Evolutionary conservation across 2,329 filamentous ascomycete species (phyloP).

Genomic region (Pseudocercospora macadamiae): DNA sequence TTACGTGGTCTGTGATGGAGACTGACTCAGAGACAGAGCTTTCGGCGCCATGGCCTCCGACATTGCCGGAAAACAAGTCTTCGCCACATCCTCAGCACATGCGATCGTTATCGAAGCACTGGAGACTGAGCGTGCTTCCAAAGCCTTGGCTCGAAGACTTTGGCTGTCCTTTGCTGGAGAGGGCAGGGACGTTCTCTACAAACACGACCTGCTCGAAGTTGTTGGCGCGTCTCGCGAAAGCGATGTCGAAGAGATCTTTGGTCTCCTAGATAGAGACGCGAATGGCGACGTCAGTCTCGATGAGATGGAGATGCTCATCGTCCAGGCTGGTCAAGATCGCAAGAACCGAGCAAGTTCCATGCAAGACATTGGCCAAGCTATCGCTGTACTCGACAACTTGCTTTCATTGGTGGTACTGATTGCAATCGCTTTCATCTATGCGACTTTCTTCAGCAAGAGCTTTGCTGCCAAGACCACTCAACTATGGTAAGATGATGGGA

Average conservation of each 20-base stretch:
- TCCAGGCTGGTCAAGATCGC: slow-evolving; percentile 35
- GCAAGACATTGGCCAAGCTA: slow-evolving; percentile 41
- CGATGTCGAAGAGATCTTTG: slow-evolving; percentile 38
- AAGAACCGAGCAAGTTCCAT: slow-evolving; percentile 37
- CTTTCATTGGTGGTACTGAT: slow-evolving; percentile 35
- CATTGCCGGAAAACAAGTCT: slow-evolving; percentile 82
- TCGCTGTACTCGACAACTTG: slow-evolving; percentile 40
- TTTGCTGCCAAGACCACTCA: slow-evolving; percentile 32
- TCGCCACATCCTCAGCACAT: slow-evolving; percentile 50
- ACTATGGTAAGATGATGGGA: slow-evolving; percentile 18
- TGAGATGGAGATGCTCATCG: slow-evolving; percentile 38
- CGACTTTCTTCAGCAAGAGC: slow-evolving; percentile 36
- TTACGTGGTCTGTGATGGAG: neutral
- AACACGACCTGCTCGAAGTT: slow-evolving; percentile 35
- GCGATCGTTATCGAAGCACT: slow-evolving; percentile 43
- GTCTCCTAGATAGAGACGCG: slow-evolving; percentile 36
- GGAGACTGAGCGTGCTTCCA: slow-evolving; percentile 29
- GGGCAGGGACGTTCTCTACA: slow-evolving; percentile 31
- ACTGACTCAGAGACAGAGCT: slow-evolving; percentile 53
- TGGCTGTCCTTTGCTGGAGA: slow-evolving; percentile 40
- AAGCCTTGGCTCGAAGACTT: slow-evolving; percentile 39
- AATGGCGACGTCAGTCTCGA: slow-evolving; percentile 41
- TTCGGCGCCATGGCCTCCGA: slow-evolving; percentile 85
- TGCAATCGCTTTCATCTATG: slow-evolving; percentile 37
- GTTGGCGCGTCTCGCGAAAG: slow-evolving; percentile 30